A percentile compares a stretch with the other conserved stretches of the same genome.
These are phyloP conservation scores for Chlorella sp. DNA, from an alignment of 139 green algal genomes.

Conservation along the genomic window DNA sequence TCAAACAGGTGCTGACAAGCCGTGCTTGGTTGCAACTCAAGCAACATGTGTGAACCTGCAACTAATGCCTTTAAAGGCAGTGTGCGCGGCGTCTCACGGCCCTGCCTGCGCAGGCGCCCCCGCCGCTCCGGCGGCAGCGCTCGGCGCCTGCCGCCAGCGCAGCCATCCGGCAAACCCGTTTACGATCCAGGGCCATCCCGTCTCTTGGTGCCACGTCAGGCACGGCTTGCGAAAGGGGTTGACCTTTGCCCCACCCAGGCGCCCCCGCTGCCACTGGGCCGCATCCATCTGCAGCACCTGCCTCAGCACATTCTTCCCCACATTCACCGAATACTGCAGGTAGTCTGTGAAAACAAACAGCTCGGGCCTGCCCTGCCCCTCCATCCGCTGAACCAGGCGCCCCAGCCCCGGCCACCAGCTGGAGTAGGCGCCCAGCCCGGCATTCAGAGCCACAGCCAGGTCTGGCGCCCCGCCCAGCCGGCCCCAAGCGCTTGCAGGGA, in stretches of 20 bases:
- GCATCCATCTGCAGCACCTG: neutral
- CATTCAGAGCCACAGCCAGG: neutral
- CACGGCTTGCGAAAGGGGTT: neutral
- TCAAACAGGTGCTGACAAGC: too few species aligned
- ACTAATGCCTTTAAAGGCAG: too few species aligned
- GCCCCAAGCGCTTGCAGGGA: too few species aligned
- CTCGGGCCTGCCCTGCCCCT: too few species aligned
- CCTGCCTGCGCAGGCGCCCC: too few species aligned
- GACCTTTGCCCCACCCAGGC: neutral
- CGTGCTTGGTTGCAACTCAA: too few species aligned
- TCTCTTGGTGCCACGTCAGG: neutral
- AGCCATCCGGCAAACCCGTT: constrained; percentile 1
- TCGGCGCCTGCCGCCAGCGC: neutral
- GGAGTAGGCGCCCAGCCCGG: neutral
- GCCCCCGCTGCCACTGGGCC: neutral
- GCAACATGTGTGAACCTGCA: too few species aligned
- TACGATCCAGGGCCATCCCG: neutral
- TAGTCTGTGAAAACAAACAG: neutral
- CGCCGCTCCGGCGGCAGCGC: too few species aligned
- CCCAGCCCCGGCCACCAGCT: neutral
- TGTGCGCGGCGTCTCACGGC: too few species aligned
- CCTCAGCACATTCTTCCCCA: neutral
- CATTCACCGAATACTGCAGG: neutral
- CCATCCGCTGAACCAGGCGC: neutral
- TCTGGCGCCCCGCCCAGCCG: neutral